Evolutionary conservation across 805 yeast species (phyloP), one percentile per base, ranked within the genome.

Genomic region (Candida chilensis): DNA sequence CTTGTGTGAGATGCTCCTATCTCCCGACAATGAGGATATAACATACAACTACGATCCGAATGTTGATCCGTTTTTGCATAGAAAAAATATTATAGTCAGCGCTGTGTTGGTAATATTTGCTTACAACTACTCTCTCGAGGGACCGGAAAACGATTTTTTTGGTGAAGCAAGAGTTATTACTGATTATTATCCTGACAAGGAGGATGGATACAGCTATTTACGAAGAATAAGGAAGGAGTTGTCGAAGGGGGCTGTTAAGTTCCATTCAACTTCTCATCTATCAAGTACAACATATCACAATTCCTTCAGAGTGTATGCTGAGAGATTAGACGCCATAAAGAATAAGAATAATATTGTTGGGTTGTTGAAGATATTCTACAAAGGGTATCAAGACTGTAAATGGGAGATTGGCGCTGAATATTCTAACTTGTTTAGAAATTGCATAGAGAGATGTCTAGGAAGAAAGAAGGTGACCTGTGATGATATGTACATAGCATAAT

Each of bases 331-430:
- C 19, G 36, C 43, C 4, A 60, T 74, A 12, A 46, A 52, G 17
- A 56, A 64, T 33, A 65, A 60, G 41, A 62, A 74, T 34, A 55
- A 70, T 30, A 52, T 76, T 17, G 67, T 71, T 8, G 88, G 88
- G 1, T 47, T 81, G 28, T 45, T 78, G 37, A 56, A 54, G 29
- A 40, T 67, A 35, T 58, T 73, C 28, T 58, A 67, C 10, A 48
- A 50, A n/a, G 24, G 38, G 4, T 47, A 32, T 34, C 46, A 45
- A 19, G 48, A 46, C 13, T 59, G 71, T 30, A 61, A 64, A 30
- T 78, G 78, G 74, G 72, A 71, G 28, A 53, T 76, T 30, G 77
- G 77, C 9, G 54, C 55, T 28, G 86, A 78, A 42, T 63, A 71
- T 37, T 64, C 77, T 1, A 61, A 62, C 32, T 50, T 78, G 34